Evolutionary conservation across 1,284 basidiomycete species (phyloP), one percentile per base, ranked within the genome.

Genomic region (Polyporus tsugae): DNA sequence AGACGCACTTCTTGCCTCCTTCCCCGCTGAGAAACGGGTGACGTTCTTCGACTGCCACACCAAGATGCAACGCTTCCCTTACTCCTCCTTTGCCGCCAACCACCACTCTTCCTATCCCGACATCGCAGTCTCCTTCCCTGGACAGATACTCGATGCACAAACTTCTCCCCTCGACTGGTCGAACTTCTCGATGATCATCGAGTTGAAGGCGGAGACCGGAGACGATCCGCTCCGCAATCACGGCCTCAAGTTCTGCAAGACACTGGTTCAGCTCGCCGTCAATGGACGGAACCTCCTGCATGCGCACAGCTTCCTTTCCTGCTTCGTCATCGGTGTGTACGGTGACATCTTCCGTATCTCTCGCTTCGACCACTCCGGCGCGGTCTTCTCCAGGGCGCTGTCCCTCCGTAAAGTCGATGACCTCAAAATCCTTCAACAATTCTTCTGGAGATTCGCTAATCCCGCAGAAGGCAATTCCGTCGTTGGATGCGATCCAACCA

Each of bases 321-420:
- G 53, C 2, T 70, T 69, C 57, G 57, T 64, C 29, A 33, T 74
- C 19, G 69, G 72, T 4, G 38, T 68, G 10, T 68, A 63, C 17
- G 64, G 63, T 2, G 55, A 67, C 29, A 25, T n/a, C 10, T 44
- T 39, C 1, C 66, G 66, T 11, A 60, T 70, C 25, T 36, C 19
- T 6, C 66, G 64, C 38, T 70, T 65, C 42, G 64, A 68, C 38
- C 66, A 53, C 33, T 36, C 69, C 1, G 39, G 69, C n/a, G 61
- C 36, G 5, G 61, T 70, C 46, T 38, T 49, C 10, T 63, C 69
- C 7, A 22, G 4, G 0, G 44, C 52, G 6, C 17, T 70, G 44
- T 39, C n/a, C 11, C 33, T 65, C 57, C 10, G 15, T 3, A 13
- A 52, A 0, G 6, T 41, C 3, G 63, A 41, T 10, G 55, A 46